Percentiles rank a stretch among this genome's conserved stretches.
phyloP scores from a whole-genome alignment of 176 grass and related monocot species.

The Oropetium thomaeum region DNA sequence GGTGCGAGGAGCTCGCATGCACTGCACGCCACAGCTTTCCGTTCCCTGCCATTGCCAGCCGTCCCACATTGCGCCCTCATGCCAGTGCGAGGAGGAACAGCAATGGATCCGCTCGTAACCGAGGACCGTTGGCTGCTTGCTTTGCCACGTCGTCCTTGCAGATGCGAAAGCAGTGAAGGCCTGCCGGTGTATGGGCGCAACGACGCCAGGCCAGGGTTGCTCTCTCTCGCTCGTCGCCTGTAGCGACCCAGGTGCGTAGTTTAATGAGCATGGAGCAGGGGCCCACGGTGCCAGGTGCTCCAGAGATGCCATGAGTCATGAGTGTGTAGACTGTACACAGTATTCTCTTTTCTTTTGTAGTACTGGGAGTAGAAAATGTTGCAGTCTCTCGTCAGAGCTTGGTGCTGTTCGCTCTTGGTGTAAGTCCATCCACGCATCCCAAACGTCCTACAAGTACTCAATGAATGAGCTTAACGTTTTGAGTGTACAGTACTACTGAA shows the following conservation, averaged over 20 bases:
- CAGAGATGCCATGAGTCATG: conserved; percentile 3
- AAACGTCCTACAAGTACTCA: no score
- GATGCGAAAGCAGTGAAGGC: neutral
- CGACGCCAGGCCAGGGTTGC: neutral
- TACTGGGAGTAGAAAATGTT: no score
- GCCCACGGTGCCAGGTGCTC: neutral
- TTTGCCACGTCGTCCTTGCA: no score
- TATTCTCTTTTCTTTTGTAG: no score
- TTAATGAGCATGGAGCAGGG: neutral
- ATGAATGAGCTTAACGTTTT: no score
- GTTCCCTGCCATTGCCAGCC: conserved; percentile 3
- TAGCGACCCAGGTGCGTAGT: neutral
- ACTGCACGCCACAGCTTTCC: no score
- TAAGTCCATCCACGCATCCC: no score
- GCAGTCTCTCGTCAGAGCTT: no score
- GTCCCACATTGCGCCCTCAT: neutral
- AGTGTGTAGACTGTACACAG: no score
- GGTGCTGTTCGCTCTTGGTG: no score
- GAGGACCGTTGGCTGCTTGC: conserved; percentile 14
- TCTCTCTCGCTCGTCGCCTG: neutral
- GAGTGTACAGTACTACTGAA: no score
- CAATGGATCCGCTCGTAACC: neutral
- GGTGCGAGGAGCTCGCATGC: no score
- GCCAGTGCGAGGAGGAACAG: neutral
- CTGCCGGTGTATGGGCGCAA: neutral